Evolutionary conservation across 768 basidiomycete species (phyloP), one percentile per base, ranked within the genome.

Genomic region (Porpolomopsis calyptriformis): DNA sequence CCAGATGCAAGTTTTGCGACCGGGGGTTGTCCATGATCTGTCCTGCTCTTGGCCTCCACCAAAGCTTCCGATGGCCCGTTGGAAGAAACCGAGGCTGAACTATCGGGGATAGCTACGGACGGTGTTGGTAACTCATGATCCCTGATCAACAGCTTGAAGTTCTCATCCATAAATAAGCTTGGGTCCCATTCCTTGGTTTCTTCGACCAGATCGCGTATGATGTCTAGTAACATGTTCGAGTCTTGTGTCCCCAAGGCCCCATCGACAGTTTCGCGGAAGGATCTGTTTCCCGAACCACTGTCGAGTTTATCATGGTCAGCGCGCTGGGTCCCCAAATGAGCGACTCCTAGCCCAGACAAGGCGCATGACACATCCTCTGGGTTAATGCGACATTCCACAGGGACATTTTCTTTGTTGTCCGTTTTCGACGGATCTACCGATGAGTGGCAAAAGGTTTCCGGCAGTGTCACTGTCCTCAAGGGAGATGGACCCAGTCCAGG

Each of bases 121-220:
- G 4, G 22, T 39, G n/a, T 14, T 31, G 29, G 29, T 31, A 31
- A 31, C 29, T 31, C 29, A 26, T 20, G 14, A 11, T 26, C 16
- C 8, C n/a, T 16, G 36, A 46, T 23, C 45, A 46, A 10, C 12
- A 60, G 55, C 51, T 63, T 71, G 59, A 77, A 77, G 16, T 67
- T 68, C 29, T 68, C 56, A 49, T 73, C 67, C 57, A 74, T 61
- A 51, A 71, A 72, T 27, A 75, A 54, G 47, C 64, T 69, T 12
- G 65, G 59, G 50, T 76, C 74, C 75, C 75, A 77, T 29, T 66
- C 66, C 40, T 60, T 72, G 14, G 72, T 70, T 51, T 73, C 73
- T 37, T 71, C 66, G 1, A 70, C 69, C 27, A 77, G 64, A 53
- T 75, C 72, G 12, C 65, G 64, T 25, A 77, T 69, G 11, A 77